These are phyloP conservation scores for Phaeomoniella chlamydospora DNA, from an alignment of 2,329 filamentous ascomycete genomes.

Conservation along the genomic window DNA sequence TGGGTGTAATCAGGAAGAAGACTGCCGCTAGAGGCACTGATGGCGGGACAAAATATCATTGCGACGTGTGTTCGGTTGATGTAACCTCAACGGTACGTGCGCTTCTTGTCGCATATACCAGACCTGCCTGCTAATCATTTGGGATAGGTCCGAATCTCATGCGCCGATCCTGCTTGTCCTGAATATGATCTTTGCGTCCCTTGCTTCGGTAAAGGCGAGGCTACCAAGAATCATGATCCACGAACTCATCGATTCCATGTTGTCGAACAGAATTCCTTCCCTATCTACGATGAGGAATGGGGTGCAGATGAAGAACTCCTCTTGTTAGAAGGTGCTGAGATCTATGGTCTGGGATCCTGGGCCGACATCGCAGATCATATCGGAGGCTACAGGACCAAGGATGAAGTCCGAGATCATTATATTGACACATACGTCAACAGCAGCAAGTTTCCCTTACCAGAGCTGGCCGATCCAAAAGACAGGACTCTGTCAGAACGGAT, in stretches of 20 bases:
- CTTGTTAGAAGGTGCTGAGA: constrained; percentile 84
- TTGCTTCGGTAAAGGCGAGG: constrained; percentile 74
- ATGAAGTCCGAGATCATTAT: constrained; percentile 93
- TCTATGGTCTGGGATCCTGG: constrained; percentile 93
- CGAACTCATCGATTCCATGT: constrained; percentile 78
- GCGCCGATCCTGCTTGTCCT: constrained; percentile 66
- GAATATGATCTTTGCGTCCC: constrained; percentile 96
- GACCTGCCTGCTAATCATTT: neutral
- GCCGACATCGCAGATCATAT: constrained; percentile 97
- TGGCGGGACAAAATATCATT: constrained; percentile 88
- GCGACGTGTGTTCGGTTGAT: constrained; percentile 90
- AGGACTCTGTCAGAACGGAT: constrained; percentile 64
- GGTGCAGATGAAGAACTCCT: constrained; percentile 94
- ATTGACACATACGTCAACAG: constrained; percentile 76
- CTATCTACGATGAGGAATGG: constrained; percentile 90
- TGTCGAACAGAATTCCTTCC: constrained; percentile 96
- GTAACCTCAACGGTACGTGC: constrained; percentile 82
- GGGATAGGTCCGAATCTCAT: constrained; percentile 84
- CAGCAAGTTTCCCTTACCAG: constrained; percentile 69
- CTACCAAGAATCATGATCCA: constrained; percentile 73
- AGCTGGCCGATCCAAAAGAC: constrained; percentile 71
- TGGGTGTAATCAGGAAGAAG: constrained; percentile 96
- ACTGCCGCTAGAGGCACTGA: constrained; percentile 73
- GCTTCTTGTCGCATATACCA: constrained; percentile 2
- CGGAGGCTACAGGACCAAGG: constrained; percentile 83